phyloP scores from a whole-genome alignment of 192 early-diverging fungal species.

The Backusella parvicylindrica region DNA sequence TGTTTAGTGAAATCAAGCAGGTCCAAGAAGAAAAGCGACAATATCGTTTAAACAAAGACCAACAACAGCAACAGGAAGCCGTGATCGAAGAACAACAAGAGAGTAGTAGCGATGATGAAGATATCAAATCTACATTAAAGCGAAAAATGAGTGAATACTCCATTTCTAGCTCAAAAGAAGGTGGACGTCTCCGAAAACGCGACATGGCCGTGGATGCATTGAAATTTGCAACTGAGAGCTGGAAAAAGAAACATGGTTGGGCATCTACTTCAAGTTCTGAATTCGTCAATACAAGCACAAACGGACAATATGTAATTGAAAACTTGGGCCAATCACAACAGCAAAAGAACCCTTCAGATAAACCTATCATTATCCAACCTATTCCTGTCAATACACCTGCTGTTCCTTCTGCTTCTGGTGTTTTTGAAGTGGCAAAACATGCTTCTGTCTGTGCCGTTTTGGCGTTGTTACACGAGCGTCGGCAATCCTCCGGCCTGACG shows the following conservation, averaged over 20 bases:
- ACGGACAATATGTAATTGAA: background rate
- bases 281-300: background rate
- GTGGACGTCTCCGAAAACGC: background rate
- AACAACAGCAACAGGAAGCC: background rate
- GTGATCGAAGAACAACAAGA: background rate
- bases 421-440: slow-evolving; percentile 17
- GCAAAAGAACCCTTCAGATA: background rate
- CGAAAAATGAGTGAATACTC: slow-evolving; percentile 7
- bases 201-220: slow-evolving; percentile 10
- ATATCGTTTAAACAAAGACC: background rate
- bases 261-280: background rate
- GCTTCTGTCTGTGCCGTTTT: slow-evolving; percentile 27
- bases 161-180: background rate
- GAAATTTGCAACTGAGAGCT: background rate
- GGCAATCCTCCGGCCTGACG: background rate
- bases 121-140: background rate
- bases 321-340: background rate
- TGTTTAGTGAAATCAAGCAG: slow-evolving; percentile 11
- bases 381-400: background rate
- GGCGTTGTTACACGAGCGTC: slow-evolving; percentile 17
- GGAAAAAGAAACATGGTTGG: slow-evolving; percentile 11
- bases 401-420: background rate
- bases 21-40: background rate
- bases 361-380: background rate
- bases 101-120: background rate